These are phyloP conservation scores for Ceratobasidium sp. DNA, from an alignment of 1,284 basidiomycete species.

Conservation along the genomic window DNA sequence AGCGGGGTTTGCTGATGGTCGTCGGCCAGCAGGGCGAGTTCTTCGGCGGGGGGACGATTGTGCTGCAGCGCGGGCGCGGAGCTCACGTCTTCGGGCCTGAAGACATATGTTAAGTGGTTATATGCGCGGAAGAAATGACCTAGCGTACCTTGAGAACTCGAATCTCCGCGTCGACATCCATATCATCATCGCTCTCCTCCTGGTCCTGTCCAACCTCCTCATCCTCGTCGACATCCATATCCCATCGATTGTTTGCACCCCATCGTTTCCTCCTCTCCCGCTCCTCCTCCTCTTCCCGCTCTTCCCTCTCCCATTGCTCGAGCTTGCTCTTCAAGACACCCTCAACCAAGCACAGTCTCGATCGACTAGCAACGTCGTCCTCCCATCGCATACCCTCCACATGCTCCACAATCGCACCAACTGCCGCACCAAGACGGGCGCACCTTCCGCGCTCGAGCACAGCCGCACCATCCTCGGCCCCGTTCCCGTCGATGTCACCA, in stretches of 20 bases:
- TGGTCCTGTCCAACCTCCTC: conserved; percentile 45
- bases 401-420: conserved; percentile 68
- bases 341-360: conserved; percentile 74
- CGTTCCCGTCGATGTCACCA: conserved; percentile 58
- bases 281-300: conserved; percentile 65
- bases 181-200: conserved; percentile 58
- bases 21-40: conserved; percentile 58
- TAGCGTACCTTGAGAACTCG: conserved; percentile 71
- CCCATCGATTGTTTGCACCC: conserved; percentile 53
- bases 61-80: conserved; percentile 53
- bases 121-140: conserved; percentile 19
- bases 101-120: conserved; percentile 29
- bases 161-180: conserved; percentile 72
- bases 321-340: conserved; percentile 74
- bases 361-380: conserved; percentile 56
- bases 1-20: conserved; percentile 48
- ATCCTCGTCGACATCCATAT: conserved; percentile 63
- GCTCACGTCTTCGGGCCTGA: conserved; percentile 69
- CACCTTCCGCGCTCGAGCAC: conserved; percentile 60
- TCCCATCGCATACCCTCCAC: conserved; percentile 80
- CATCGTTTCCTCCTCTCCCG: conserved; percentile 61
- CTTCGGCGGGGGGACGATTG: conserved; percentile 23
- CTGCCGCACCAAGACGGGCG: conserved; percentile 75
- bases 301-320: conserved; percentile 70
- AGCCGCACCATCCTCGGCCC: conserved; percentile 51